Evolutionary conservation across 306 rosid species (phyloP), one percentile per base, ranked within the genome.

Genomic region (Ormosia semicastrata): DNA sequence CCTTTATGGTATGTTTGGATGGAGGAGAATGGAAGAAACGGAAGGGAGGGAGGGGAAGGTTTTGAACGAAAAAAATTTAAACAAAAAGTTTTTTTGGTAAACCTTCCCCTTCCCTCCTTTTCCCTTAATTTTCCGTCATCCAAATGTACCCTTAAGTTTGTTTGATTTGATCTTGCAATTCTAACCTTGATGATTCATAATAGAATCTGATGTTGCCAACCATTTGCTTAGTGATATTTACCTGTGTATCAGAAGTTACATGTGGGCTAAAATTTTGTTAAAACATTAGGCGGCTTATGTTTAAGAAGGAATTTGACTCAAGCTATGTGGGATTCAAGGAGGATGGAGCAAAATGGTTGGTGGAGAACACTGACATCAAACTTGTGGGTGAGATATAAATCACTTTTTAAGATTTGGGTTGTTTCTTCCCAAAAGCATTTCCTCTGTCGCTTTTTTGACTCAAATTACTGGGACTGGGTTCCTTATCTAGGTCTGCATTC

Each of bases 271-370:
- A 41, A 40, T 57, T 57, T 81, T 73, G 57, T 85, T 87, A 66
- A 68, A 81, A 74, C 92, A 80, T 85, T 86, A 92, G 98, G 87
- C 84, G 74, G 72, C 96, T 94, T 39, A 94, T 94, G 98, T 92
- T 86, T 75, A 86, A 88, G 82, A 92, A 92, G 89, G 92, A 89
- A 75, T 89, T 87, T 37, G 97, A 92, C 86, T 12, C 90, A 62
- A 94, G 93, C 82, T 92, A 87, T 47, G 91, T 89, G 60, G 98
- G 97, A 73, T 94, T 92, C 87, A 85, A 83, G 91, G 91, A 81
- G 85, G 98, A 94, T 84, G 98, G 98, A 71, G 97, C 98, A 52
- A 88, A 89, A 82, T 94, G 97, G 98, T 85, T 94, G 79, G 93
- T 87, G 75, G 91, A 92, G 81, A 92, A 94, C 90, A 91, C 97